Conservation (phyloP, 352 stramenopile genomes). For the Phytophthora ohioensis region DNA sequence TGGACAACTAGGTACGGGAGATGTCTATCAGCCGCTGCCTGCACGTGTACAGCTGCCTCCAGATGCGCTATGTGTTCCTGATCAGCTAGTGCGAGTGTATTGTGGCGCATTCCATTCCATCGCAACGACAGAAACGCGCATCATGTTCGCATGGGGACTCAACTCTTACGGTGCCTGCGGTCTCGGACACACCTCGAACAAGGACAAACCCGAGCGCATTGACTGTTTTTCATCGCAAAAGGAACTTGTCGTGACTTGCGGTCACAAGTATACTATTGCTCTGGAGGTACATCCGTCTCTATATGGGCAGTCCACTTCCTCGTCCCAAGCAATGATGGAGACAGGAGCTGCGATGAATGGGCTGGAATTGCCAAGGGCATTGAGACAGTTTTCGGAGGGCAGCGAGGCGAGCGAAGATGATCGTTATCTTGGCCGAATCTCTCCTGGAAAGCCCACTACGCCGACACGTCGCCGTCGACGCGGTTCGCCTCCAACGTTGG, state of each 20-base stretch:
- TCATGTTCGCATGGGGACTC: slow-evolving; percentile 84
- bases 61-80: slow-evolving; percentile 53
- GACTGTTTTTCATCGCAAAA: slow-evolving; percentile 72
- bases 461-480: slow-evolving; percentile 30
- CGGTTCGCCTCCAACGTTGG: slow-evolving; percentile 33
- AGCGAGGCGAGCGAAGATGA: slow-evolving; percentile 40
- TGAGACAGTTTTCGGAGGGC: slow-evolving; percentile 28
- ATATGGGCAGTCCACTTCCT: slow-evolving; percentile 14
- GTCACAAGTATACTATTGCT: slow-evolving; percentile 86
- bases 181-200: slow-evolving; percentile 82
- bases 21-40: slow-evolving; percentile 83
- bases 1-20: slow-evolving; percentile 88
- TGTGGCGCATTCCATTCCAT: slow-evolving; percentile 88
- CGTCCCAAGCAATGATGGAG: slow-evolving; percentile 12
- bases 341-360: slow-evolving; percentile 13
- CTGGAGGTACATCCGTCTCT: slow-evolving; percentile 56
- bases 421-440: slow-evolving; percentile 17
- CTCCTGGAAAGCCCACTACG: slow-evolving; percentile 16
- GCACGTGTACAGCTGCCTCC: slow-evolving; percentile 62
- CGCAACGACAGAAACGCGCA: slow-evolving; percentile 58
- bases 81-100: slow-evolving; percentile 65
- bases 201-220: slow-evolving; percentile 78
- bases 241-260: slow-evolving; percentile 71
- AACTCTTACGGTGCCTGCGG: slow-evolving; percentile 86
- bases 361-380: slow-evolving; percentile 22